A percentile compares a stretch with the other conserved stretches of the same genome.
Conservation (phyloP, 495 filamentous ascomycete species). For the Penicillium crystallinum region DNA sequence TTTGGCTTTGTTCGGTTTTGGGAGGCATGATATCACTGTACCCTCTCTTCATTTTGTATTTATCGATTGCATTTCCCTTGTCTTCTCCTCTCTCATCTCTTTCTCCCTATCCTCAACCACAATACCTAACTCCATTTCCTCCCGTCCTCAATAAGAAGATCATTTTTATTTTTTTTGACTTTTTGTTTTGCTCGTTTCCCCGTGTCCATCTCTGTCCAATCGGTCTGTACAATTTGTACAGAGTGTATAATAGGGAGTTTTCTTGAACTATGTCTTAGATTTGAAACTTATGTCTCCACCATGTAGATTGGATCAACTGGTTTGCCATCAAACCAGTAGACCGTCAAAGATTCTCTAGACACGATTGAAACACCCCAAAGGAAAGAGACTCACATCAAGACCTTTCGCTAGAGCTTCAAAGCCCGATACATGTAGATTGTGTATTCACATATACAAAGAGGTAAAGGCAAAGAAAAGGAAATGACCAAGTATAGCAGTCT, state of each 20-base stretch:
- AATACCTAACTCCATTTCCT: conserved; percentile 12
- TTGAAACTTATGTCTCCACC: conserved; percentile 5
- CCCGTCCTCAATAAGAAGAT: conserved; percentile 10
- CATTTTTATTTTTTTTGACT: conserved; percentile 1
- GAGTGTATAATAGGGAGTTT: conserved; percentile 12
- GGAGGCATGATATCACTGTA: conserved; percentile 27
- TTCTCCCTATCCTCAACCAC: conserved; percentile 16
- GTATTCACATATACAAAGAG: too few species aligned
- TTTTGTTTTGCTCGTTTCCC: conserved; percentile 3
- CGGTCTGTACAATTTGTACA: conserved; percentile 4
- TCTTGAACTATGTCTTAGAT: not conserved
- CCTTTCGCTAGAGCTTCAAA: too few species aligned
- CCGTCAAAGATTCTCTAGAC: too few species aligned
- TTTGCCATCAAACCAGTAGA: too few species aligned
- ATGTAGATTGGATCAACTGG: not conserved
- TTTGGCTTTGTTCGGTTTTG: conserved; percentile 18
- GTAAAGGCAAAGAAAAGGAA: too few species aligned
- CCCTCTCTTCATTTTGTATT: conserved; percentile 35
- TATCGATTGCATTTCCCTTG: conserved; percentile 30
- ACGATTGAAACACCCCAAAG: not conserved
- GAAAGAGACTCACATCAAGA: not conserved
- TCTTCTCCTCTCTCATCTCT: conserved; percentile 22
- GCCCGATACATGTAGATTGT: not conserved
- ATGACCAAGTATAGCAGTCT: not conserved
- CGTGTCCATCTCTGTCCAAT: not conserved